phyloP scores from a whole-genome alignment of 441 rosid genomes.

The Erodium trifolium region DNA sequence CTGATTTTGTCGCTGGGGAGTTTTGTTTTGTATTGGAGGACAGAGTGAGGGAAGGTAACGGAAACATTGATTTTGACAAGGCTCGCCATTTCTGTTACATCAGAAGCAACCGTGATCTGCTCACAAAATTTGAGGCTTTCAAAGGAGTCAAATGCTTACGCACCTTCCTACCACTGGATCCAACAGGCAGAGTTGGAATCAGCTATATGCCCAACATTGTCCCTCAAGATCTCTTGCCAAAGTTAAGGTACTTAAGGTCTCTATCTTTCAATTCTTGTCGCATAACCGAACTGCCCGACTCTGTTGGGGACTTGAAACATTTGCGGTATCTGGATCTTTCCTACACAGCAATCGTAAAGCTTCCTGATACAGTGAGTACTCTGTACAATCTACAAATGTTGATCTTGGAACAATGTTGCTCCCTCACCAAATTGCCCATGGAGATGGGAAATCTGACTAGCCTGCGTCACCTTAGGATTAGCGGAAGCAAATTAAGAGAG shows the following conservation, averaged over 20 bases:
- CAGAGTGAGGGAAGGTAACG: conserved; percentile 3
- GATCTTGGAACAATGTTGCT: conserved; percentile 18
- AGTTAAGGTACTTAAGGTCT: conserved; percentile 20
- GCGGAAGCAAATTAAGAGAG: conserved; percentile 21
- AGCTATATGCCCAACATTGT: conserved; percentile 17
- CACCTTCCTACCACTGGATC: conserved; percentile 27
- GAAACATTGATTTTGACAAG: conserved; percentile 2
- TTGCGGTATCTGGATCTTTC: conserved; percentile 29
- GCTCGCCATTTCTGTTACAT: conserved; percentile 28
- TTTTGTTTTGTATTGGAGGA: conserved; percentile 22
- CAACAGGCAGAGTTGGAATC: conserved; percentile 13
- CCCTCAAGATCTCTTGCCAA: conserved; percentile 12
- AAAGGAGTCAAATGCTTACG: conserved; percentile 19
- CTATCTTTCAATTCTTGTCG: conserved; percentile 22
- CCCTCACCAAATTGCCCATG: conserved; percentile 24
- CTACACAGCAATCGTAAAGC: conserved; percentile 18
- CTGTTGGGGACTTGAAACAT: conserved; percentile 27
- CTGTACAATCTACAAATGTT: conserved; percentile 29
- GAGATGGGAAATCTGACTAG: conserved; percentile 22
- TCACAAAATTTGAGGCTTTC: conserved; percentile 18
- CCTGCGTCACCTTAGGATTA: conserved; percentile 29
- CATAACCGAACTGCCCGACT: conserved; percentile 22
- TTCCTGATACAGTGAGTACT: conserved; percentile 22
- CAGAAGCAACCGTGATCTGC: conserved; percentile 8
- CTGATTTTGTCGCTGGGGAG: conserved; percentile 25